These are phyloP conservation scores for Fusarium newnesense DNA, from an alignment of 2,329 filamentous ascomycete genomes.

Conservation along the genomic window DNA sequence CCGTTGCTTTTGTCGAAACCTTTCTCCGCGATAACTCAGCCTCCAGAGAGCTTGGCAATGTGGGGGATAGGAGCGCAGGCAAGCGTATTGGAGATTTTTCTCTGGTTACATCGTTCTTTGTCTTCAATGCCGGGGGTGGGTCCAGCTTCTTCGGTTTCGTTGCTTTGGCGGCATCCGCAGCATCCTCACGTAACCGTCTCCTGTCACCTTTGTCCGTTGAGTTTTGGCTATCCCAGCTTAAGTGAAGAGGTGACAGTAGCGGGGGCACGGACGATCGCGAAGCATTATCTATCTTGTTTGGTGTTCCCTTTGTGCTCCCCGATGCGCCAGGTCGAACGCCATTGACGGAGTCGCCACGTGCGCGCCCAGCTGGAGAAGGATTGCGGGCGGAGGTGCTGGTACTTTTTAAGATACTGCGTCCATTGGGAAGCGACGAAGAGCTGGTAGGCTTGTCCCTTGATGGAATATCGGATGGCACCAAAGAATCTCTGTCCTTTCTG, in stretches of 20 bases:
- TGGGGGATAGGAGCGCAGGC: slow-evolving; percentile 66
- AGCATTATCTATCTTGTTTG: slow-evolving; percentile 52
- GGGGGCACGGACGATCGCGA: slow-evolving; percentile 59
- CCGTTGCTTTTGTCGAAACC: slow-evolving; percentile 38
- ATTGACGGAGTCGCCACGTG: slow-evolving; percentile 55
- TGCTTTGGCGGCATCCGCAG: slow-evolving; percentile 43
- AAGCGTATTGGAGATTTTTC: slow-evolving; percentile 52
- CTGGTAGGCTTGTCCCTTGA: slow-evolving; percentile 43
- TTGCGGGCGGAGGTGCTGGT: slow-evolving; percentile 40
- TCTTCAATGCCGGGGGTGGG: slow-evolving; percentile 35
- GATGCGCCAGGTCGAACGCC: slow-evolving; percentile 51
- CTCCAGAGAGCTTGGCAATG: slow-evolving; percentile 63
- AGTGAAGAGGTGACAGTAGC: slow-evolving; percentile 62
- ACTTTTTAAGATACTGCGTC: slow-evolving; percentile 49
- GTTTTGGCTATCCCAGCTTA: slow-evolving; percentile 57
- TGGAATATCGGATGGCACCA: slow-evolving; percentile 44
- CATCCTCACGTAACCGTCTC: slow-evolving; percentile 48
- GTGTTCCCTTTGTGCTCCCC: slow-evolving; percentile 49
- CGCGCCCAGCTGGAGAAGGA: slow-evolving; percentile 52
- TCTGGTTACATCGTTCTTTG: slow-evolving; percentile 51
- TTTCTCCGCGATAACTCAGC: slow-evolving; percentile 50
- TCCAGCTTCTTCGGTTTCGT: slow-evolving; percentile 47
- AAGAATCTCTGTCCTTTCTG: slow-evolving; percentile 46
- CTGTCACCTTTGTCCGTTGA: slow-evolving; percentile 43
- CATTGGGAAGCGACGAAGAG: slow-evolving; percentile 50